A percentile compares a stretch with the other conserved stretches of the same genome.
These are phyloP conservation scores for Bipolaris gigantea DNA, from an alignment of 2,329 filamentous ascomycete genomes.

Conservation along the genomic window DNA sequence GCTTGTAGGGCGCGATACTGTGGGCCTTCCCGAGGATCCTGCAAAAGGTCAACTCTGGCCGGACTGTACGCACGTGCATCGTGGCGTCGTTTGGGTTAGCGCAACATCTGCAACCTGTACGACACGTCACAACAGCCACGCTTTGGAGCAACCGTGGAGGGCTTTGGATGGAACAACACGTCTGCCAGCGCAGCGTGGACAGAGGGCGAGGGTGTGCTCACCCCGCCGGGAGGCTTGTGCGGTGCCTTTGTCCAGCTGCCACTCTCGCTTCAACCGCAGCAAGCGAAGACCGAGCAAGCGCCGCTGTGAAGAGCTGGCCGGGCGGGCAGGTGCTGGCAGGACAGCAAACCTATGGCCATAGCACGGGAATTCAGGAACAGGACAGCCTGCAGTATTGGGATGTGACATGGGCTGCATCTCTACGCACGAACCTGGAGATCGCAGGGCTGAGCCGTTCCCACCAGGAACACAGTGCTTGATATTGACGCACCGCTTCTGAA, in stretches of 20 bases:
- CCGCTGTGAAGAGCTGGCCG: conserved; percentile 15
- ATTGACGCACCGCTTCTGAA: conserved; percentile 17
- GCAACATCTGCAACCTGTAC: conserved; percentile 19
- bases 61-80: conserved; percentile 12
- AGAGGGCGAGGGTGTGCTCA: conserved; percentile 22
- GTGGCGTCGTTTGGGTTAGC: conserved; percentile 18
- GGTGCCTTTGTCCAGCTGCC: conserved; percentile 11
- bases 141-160: conserved; percentile 17
- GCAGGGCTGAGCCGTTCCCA: conserved; percentile 34
- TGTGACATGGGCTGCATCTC: conserved; percentile 31
- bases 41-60: conserved; percentile 7
- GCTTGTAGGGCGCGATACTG: conserved; percentile 5
- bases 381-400: conserved; percentile 25
- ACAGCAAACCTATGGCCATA: conserved; percentile 33
- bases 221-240: conserved; percentile 23
- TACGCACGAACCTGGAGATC: conserved; percentile 27
- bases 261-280: conserved; percentile 12
- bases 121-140: conserved; percentile 32
- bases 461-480: conserved; percentile 24
- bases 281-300: conserved; percentile 22
- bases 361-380: conserved; percentile 29
- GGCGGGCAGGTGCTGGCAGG: conserved; percentile 8
- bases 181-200: conserved; percentile 30
- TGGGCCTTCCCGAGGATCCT: conserved; percentile 9
- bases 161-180: conserved; percentile 30